A percentile compares a stretch with the other conserved stretches of the same genome.
phyloP scores from a whole-genome alignment of 179 eudicot genomes.

The Beta macrorhiza region DNA sequence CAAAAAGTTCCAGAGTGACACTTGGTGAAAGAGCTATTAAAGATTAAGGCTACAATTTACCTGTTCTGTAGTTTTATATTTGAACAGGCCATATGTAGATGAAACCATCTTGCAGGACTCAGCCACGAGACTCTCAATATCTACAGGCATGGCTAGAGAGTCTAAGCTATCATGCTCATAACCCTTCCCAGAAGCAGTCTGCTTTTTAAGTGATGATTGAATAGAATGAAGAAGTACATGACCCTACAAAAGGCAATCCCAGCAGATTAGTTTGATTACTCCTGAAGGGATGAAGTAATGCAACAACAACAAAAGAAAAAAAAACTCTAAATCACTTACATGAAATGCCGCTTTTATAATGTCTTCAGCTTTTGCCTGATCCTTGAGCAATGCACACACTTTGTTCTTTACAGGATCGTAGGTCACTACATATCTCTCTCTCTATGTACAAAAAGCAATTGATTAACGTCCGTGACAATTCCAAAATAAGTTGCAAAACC shows the following conservation, averaged over 20 bases:
- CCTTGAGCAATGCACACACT: slow-evolving; percentile 89
- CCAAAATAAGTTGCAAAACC: neutral
- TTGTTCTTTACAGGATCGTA: slow-evolving; percentile 85
- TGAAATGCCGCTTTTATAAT: slow-evolving; percentile 95
- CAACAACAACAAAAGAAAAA: neutral
- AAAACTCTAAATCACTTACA: slow-evolving; percentile 43
- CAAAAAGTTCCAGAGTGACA: neutral
- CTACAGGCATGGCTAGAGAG: slow-evolving; percentile 37
- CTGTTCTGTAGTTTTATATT: slow-evolving; percentile 90
- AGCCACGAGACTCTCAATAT: slow-evolving; percentile 66
- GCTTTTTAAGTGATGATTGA: slow-evolving; percentile 51
- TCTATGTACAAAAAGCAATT: slow-evolving; percentile 37
- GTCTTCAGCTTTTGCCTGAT: slow-evolving; percentile 93
- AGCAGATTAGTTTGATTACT: slow-evolving; percentile 10
- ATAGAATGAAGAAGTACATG: slow-evolving; percentile 81
- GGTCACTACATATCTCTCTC: slow-evolving; percentile 75
- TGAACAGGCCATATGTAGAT: slow-evolving; percentile 75
- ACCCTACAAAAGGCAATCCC: slow-evolving; percentile 50
- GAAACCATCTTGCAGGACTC: slow-evolving; percentile 82
- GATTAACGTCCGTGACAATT: neutral
- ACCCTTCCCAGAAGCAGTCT: slow-evolving; percentile 33
- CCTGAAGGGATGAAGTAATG: neutral
- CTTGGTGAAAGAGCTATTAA: neutral
- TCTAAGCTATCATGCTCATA: slow-evolving; percentile 38
- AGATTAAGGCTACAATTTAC: slow-evolving; percentile 33